These are phyloP conservation scores for Alternaria sp. DNA, from an alignment of 2,329 filamentous ascomycete species.

Conservation along the genomic window DNA sequence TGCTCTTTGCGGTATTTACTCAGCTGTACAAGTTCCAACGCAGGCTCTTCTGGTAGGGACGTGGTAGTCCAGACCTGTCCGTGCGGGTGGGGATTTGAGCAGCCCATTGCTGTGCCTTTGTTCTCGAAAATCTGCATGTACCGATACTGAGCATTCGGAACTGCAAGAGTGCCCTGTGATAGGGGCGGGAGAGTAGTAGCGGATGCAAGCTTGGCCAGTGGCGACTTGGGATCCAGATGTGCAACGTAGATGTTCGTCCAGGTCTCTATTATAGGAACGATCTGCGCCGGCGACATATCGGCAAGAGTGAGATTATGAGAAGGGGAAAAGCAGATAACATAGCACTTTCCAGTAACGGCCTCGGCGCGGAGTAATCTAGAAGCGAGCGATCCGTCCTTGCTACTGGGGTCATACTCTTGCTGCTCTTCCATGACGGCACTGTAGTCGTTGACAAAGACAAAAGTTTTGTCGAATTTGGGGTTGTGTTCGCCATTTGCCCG, in stretches of 20 bases:
- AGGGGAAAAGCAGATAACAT: slow-evolving; percentile 93
- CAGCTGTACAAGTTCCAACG: slow-evolving; percentile 80
- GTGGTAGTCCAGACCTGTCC: slow-evolving; percentile 97
- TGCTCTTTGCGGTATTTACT: slow-evolving; percentile 79
- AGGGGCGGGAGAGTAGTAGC: slow-evolving; percentile 59
- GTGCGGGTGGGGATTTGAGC: slow-evolving; percentile 97
- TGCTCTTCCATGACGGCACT: slow-evolving; percentile 96
- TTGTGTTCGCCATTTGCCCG: slow-evolving; percentile 88
- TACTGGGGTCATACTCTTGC: slow-evolving; percentile 72
- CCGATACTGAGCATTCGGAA: slow-evolving; percentile 78
- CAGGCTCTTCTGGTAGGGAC: slow-evolving; percentile 87
- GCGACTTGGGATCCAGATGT: slow-evolving; percentile 77
- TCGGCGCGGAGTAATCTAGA: slow-evolving; percentile 82
- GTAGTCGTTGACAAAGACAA: slow-evolving; percentile 97
- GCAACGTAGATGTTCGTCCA: slow-evolving; percentile 92
- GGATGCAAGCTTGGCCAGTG: slow-evolving; percentile 62
- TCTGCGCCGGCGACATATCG: slow-evolving; percentile 80
- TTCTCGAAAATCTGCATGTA: slow-evolving; percentile 99
- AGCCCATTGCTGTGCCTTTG: slow-evolving; percentile 97
- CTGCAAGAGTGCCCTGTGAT: slow-evolving; percentile 55
- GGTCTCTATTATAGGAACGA: slow-evolving; percentile 82
- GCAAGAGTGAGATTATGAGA: slow-evolving; percentile 92
- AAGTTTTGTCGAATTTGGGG: slow-evolving; percentile 85
- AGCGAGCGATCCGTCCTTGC: slow-evolving; percentile 67
- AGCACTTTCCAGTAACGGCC: slow-evolving; percentile 92